A percentile compares a stretch with the other conserved stretches of the same genome.
Evolutionary conservation across 768 basidiomycete species (phyloP).

Genomic region (Hericium alpestre): DNA sequence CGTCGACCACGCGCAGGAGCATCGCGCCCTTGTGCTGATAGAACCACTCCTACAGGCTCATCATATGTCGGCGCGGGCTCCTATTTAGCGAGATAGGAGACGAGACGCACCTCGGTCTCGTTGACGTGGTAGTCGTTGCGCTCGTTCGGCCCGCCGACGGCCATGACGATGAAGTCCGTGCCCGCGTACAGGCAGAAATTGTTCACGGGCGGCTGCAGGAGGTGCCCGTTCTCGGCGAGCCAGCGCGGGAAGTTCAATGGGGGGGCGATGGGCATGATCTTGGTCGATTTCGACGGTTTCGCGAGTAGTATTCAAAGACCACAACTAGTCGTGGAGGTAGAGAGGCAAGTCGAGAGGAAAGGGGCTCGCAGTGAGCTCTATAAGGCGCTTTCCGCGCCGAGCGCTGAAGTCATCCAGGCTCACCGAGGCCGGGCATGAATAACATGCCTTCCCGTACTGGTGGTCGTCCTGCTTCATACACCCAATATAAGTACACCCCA

Average conservation of each 20-base stretch:
- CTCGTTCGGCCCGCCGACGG: constrained; percentile 90
- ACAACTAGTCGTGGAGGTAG: too few species aligned
- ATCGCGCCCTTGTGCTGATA: constrained; percentile 94
- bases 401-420: too few species aligned
- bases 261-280: constrained; percentile 57
- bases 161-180: constrained; percentile 90
- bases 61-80: not conserved
- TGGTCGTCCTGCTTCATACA: too few species aligned
- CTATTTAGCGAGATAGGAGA: not conserved
- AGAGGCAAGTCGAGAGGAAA: too few species aligned
- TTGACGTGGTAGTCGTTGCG: constrained; percentile 92
- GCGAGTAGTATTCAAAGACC: too few species aligned
- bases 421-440: too few species aligned
- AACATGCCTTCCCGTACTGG: too few species aligned
- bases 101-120: constrained; percentile 66
- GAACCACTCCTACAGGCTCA: constrained; percentile 75
- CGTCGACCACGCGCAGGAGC: constrained; percentile 80
- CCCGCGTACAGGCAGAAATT: constrained; percentile 80
- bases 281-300: not conserved
- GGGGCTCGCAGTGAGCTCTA: too few species aligned
- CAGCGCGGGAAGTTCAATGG: constrained; percentile 88
- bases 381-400: too few species aligned
- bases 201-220: constrained; percentile 86
- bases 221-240: constrained; percentile 71
- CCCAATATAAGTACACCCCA: too few species aligned